Base-by-base conservation (phyloP, 768 basidiomycete genomes). In the Suillus hirtellus region DNA sequence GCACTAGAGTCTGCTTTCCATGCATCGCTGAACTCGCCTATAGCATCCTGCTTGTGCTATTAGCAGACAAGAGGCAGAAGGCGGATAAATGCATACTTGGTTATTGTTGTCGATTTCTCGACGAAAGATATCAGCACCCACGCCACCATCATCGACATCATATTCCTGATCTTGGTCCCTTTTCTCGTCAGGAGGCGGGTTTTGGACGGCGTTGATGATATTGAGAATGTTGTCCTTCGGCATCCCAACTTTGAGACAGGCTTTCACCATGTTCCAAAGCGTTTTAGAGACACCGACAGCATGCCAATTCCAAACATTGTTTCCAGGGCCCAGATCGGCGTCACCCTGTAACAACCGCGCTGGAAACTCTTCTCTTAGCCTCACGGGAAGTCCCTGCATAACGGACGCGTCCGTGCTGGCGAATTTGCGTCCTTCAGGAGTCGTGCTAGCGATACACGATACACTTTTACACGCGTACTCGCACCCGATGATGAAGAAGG, bases 401-500 rank as follows among this genome's bases (percentile, higher is more conserved):
- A 93, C 88, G 14, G 86, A 85, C 2, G 84, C 79, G 68, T 93
- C 91, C 0, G 88, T 91, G 70, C 87, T 88, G 0, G 89, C 86
- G 67, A 86, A 92, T 65, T 79, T 85, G 37, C 89, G 84, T 4
- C 87, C 87, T 38, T 89, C 87, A 3, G 80, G 63, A 9, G 77
- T 70, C 34, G 77, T 70, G 38, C 78, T 72, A 35, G 80, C 71
- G 34, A 78, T 64, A 70, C 89, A 92, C 24, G 75, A 49, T 1
- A 75, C 47, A 35, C 81, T 86, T 58, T 80, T 81, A 71, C 92
- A 93, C 5, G 81, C 79, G 64, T 93, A 93, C 71, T 90, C 88
- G 70, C 90, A 91, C n/a, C 89, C 92, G 42, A 93, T 90, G 72
- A 93, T 82, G 71, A 89, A 93, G 76, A 93, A 93, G 3, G 90